phyloP scores from a whole-genome alignment of 1,139 yeast species.

The Candida gigantensis region DNA sequence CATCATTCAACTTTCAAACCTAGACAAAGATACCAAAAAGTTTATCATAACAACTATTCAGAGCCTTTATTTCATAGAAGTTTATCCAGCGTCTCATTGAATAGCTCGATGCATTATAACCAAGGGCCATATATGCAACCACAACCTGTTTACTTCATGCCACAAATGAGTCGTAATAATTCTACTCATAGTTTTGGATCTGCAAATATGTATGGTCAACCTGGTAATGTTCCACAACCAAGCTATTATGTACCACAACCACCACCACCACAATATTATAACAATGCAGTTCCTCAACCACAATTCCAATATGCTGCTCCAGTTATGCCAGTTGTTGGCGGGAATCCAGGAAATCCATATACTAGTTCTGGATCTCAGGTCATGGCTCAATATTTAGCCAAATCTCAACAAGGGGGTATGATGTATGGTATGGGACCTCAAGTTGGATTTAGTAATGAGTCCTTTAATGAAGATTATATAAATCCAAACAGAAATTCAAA shows the following conservation, averaged over 20 bases:
- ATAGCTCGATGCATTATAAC: constrained; percentile 19
- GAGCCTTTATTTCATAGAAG: constrained; percentile 23
- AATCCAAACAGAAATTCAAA: constrained; percentile 4
- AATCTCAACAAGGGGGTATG: constrained; percentile 59
- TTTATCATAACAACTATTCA: constrained; percentile 20
- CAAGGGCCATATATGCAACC: constrained; percentile 21
- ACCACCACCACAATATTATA: constrained; percentile 5
- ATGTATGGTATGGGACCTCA: constrained; percentile 18
- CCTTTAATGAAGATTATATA: constrained; percentile 6
- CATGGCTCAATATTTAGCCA: constrained; percentile 76
- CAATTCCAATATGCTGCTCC: constrained; percentile 6
- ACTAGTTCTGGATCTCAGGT: constrained; percentile 68
- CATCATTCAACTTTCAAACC: constrained; percentile 5
- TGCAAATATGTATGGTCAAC: constrained; percentile 10
- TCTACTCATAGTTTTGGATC: constrained; percentile 13
- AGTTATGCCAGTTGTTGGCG: constrained; percentile 4
- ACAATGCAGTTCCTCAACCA: constrained; percentile 5
- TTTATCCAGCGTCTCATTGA: constrained; percentile 28
- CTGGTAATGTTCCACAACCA: constrained; percentile 8
- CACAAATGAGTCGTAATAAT: constrained; percentile 12
- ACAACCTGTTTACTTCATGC: constrained; percentile 17
- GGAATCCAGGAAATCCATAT: constrained; percentile 7
- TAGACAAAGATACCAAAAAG: constrained; percentile 13
- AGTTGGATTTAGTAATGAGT: constrained; percentile 3
- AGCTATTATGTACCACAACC: constrained; percentile 6